phyloP scores from a whole-genome alignment of 176 grass and related monocot species.

The Aegilops longissima region DNA sequence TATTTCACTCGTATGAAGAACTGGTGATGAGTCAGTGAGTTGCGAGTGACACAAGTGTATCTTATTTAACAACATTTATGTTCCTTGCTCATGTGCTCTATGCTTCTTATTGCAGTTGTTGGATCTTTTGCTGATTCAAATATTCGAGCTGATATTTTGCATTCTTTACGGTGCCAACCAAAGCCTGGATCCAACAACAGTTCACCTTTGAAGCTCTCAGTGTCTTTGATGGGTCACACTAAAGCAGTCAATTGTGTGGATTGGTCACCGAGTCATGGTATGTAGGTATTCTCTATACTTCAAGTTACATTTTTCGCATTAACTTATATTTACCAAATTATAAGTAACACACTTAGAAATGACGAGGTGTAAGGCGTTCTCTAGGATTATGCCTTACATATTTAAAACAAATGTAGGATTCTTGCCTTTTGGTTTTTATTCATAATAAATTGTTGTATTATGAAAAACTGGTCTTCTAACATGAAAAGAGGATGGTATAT shows the following conservation, averaged over 20 bases:
- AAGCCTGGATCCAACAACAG: conserved; percentile 35
- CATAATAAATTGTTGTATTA: neutral
- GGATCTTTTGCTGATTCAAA: conserved; percentile 51
- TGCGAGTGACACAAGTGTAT: neutral
- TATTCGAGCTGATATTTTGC: conserved; percentile 52
- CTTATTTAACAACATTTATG: neutral
- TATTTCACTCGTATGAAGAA: neutral
- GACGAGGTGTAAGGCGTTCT: neutral
- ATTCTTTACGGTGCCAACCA: conserved; percentile 41
- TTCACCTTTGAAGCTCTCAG: conserved; percentile 42
- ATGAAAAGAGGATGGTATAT: neutral
- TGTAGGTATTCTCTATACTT: conserved; percentile 34
- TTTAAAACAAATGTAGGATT: neutral
- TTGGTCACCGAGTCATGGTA: conserved; percentile 75
- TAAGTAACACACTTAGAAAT: neutral
- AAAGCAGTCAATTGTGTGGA: conserved; percentile 72
- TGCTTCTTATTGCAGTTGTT: conserved; percentile 44
- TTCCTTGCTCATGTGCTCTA: conserved; percentile 19
- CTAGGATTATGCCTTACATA: neutral
- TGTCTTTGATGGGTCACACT: conserved; percentile 59
- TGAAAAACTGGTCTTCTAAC: neutral
- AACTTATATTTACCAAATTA: neutral
- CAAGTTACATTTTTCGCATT: neutral
- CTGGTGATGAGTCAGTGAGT: neutral
- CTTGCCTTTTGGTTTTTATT: neutral